These are phyloP conservation scores for Naganishia cerealis DNA, from an alignment of 1,284 basidiomycete genomes.

Conservation along the genomic window DNA sequence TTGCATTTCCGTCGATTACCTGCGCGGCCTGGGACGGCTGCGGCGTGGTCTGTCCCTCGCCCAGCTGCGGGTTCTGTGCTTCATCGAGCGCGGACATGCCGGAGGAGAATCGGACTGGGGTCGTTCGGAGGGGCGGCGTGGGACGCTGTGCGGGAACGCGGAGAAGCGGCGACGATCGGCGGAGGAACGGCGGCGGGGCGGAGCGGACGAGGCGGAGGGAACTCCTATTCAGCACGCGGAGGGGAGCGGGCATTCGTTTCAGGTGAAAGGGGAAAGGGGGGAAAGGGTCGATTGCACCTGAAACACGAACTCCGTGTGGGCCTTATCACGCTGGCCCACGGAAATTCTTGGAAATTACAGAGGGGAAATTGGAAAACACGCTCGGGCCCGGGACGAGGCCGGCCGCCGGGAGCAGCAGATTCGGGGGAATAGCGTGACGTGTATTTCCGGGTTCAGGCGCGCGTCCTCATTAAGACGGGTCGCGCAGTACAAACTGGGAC, in stretches of 20 bases:
- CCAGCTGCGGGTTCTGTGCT: constrained; percentile 32
- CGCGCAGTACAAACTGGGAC: too few relatives aligned
- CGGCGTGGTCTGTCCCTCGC: constrained; percentile 5
- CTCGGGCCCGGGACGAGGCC: background rate
- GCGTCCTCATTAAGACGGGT: too few relatives aligned
- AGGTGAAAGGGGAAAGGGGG: too few relatives aligned
- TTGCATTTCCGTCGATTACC: constrained; percentile 81
- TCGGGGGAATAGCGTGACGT: background rate
- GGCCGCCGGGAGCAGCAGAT: background rate
- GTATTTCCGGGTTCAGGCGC: too few relatives aligned
- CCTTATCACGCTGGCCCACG: background rate
- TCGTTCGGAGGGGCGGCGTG: too few relatives aligned
- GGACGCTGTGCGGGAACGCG: too few relatives aligned
- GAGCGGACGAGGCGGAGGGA: too few relatives aligned
- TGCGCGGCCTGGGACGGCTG: constrained; percentile 36
- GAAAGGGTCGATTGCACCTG: too few relatives aligned
- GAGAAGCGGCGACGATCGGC: too few relatives aligned
- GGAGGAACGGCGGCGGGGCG: background rate
- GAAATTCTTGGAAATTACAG: constrained; percentile 18
- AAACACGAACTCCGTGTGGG: too few relatives aligned
- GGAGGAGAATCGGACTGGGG: background rate
- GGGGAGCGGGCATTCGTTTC: too few relatives aligned
- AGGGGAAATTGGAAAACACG: constrained; percentile 11
- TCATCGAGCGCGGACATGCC: constrained; percentile 30
- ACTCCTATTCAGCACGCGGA: too few relatives aligned